These are phyloP conservation scores for Yamadazyma oceani DNA, from an alignment of 1,139 yeast species.

Conservation along the genomic window DNA sequence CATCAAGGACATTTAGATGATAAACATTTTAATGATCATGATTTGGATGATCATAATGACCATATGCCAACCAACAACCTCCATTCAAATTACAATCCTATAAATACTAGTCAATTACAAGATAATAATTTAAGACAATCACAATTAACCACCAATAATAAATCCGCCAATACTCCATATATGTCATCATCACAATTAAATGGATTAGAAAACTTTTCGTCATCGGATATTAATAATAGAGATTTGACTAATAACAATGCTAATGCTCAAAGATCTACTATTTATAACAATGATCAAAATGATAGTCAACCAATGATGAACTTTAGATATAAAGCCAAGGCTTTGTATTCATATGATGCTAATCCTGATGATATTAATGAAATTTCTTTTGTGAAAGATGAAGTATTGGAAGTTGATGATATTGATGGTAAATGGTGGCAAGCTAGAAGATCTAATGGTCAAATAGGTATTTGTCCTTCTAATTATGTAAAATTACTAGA, in stretches of 20 bases:
- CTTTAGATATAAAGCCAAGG: slow-evolving; percentile 84
- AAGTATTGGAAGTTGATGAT: slow-evolving; percentile 85
- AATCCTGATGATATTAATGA: slow-evolving; percentile 94
- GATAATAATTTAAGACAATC: slow-evolving; percentile 39
- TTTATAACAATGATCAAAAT: slow-evolving; percentile 26
- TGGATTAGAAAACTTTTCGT: slow-evolving; percentile 57
- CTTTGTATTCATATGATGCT: slow-evolving; percentile 86
- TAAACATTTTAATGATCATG: slow-evolving; percentile 17
- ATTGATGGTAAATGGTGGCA: slow-evolving; percentile 99
- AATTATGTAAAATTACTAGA: slow-evolving; percentile 80
- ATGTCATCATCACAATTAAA: slow-evolving; percentile 57
- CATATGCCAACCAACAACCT: background rate
- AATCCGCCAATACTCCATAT: slow-evolving; percentile 35
- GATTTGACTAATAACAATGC: slow-evolving; percentile 32
- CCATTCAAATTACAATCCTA: background rate
- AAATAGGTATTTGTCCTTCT: slow-evolving; percentile 95
- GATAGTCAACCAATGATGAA: slow-evolving; percentile 36
- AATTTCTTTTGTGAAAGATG: slow-evolving; percentile 87
- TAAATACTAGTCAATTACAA: slow-evolving; percentile 31
- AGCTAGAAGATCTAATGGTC: slow-evolving; percentile 85
- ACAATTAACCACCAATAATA: slow-evolving; percentile 34
- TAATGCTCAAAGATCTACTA: slow-evolving; percentile 22
- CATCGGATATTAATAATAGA: slow-evolving; percentile 37
- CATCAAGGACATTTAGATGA: slow-evolving; percentile 22
- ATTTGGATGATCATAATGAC: slow-evolving; percentile 26